phyloP scores from a whole-genome alignment of 306 rosid species.

The Dicorynia guianensis region DNA sequence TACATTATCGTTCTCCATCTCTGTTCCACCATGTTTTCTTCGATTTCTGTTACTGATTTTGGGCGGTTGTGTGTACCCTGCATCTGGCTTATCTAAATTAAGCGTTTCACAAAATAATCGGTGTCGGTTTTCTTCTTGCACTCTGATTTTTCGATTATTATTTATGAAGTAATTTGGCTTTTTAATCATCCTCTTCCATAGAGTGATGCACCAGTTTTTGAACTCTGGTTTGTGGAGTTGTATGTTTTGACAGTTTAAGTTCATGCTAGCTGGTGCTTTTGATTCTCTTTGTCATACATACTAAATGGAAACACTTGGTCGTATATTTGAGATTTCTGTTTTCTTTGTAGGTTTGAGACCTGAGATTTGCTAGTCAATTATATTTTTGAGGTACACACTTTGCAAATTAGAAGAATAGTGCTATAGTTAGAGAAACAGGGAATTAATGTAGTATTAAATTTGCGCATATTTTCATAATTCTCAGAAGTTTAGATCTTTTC shows the following conservation, averaged over 20 bases:
- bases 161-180: slow-evolving; percentile 20
- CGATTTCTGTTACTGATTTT: slow-evolving; percentile 28
- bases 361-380: slow-evolving; percentile 80
- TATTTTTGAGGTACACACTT: slow-evolving; percentile 47
- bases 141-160: slow-evolving; percentile 14
- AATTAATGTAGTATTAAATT: slow-evolving; percentile 55
- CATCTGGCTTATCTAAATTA: slow-evolving; percentile 48
- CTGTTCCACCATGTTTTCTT: neutral
- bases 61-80: slow-evolving; percentile 29
- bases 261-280: slow-evolving; percentile 38
- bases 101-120: slow-evolving; percentile 20
- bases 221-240: neutral
- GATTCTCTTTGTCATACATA: slow-evolving; percentile 27
- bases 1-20: slow-evolving; percentile 10
- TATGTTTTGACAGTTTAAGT: slow-evolving; percentile 21
- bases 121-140: slow-evolving; percentile 37
- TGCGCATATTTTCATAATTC: slow-evolving; percentile 64
- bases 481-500: slow-evolving; percentile 63
- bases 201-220: slow-evolving; percentile 14
- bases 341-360: slow-evolving; percentile 86
- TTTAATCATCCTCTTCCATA: slow-evolving; percentile 15
- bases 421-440: slow-evolving; percentile 50
- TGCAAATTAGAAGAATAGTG: slow-evolving; percentile 19
- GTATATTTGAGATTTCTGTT: slow-evolving; percentile 45
- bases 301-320: slow-evolving; percentile 42